These are phyloP conservation scores for Citrus hindsii DNA, from an alignment of 345 rosid species.

Conservation along the genomic window DNA sequence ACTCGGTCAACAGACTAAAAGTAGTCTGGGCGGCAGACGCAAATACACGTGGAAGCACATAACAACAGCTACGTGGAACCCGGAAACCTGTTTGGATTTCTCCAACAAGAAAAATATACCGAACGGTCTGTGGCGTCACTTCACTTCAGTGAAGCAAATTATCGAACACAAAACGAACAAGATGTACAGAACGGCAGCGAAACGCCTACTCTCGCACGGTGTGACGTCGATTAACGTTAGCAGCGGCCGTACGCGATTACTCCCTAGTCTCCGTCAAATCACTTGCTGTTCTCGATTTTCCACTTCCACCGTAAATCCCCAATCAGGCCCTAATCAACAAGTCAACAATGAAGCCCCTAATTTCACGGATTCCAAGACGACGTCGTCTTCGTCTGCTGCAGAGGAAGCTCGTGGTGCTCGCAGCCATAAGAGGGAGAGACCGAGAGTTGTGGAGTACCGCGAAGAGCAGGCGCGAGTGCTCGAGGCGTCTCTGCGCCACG, in stretches of 20 bases:
- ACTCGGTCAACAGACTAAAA: too few relatives aligned
- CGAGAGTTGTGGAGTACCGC: slow-evolving; percentile 43
- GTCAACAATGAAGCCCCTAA: slow-evolving; percentile 16
- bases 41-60: not conserved
- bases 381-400: slow-evolving; percentile 28
- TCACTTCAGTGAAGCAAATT: not conserved
- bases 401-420: slow-evolving; percentile 28
- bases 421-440: slow-evolving; percentile 40
- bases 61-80: slow-evolving; percentile 10
- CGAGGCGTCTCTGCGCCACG: slow-evolving; percentile 74
- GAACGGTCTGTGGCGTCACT: not conserved
- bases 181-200: slow-evolving; percentile 69
- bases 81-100: not conserved
- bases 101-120: not conserved
- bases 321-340: slow-evolving; percentile 23
- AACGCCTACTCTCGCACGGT: slow-evolving; percentile 41
- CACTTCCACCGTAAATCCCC: slow-evolving; percentile 31
- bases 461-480: slow-evolving; percentile 83
- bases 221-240: slow-evolving; percentile 6
- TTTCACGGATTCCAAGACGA: slow-evolving; percentile 34
- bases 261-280: slow-evolving; percentile 16
- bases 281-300: slow-evolving; percentile 32
- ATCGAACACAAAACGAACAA: not conserved
- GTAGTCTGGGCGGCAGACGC: not conserved
- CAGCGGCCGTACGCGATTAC: slow-evolving; percentile 17